Evolutionary conservation across 192 early-diverging fungal species (phyloP).

Genomic region (Entophlyctis luteolus): DNA sequence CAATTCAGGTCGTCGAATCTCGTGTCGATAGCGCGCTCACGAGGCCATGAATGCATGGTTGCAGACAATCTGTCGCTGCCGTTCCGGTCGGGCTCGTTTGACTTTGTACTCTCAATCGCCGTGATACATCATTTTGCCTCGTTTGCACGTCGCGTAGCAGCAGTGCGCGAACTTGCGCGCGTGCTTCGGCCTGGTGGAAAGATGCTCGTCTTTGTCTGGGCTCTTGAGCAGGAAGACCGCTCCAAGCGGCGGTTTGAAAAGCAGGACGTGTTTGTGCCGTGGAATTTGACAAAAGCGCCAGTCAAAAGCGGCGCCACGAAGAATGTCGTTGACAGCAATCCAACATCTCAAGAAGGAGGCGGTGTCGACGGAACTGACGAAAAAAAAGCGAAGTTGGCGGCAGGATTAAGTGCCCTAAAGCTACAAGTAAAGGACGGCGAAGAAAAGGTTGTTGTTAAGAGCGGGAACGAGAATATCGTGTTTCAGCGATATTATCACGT

Average conservation of each 20-base stretch:
- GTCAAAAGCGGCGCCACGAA: not conserved
- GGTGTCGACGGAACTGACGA: not conserved
- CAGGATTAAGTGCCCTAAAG: constrained; percentile 8
- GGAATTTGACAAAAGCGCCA: constrained; percentile 64
- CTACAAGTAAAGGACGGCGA: constrained; percentile 24
- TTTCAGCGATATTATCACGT: constrained; percentile 81
- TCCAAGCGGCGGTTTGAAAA: constrained; percentile 73
- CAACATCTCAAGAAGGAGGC: not conserved
- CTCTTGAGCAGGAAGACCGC: constrained; percentile 78
- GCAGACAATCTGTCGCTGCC: constrained; percentile 76
- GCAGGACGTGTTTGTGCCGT: constrained; percentile 93
- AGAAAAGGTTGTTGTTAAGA: constrained; percentile 36
- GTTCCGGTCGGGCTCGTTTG: constrained; percentile 68
- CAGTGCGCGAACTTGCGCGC: constrained; percentile 74
- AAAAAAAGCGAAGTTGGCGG: not conserved
- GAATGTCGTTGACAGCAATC: not conserved
- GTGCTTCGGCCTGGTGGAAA: constrained; percentile 67
- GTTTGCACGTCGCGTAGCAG: constrained; percentile 63
- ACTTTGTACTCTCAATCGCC: constrained; percentile 93
- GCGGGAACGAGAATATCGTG: constrained; percentile 33
- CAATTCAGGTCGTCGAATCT: not conserved
- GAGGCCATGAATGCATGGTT: constrained; percentile 82
- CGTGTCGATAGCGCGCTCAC: constrained; percentile 53
- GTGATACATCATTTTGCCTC: constrained; percentile 92
- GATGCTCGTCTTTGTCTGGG: constrained; percentile 92